Base-by-base conservation (phyloP, 306 rosid species). In the Nissolia schottii region DNA sequence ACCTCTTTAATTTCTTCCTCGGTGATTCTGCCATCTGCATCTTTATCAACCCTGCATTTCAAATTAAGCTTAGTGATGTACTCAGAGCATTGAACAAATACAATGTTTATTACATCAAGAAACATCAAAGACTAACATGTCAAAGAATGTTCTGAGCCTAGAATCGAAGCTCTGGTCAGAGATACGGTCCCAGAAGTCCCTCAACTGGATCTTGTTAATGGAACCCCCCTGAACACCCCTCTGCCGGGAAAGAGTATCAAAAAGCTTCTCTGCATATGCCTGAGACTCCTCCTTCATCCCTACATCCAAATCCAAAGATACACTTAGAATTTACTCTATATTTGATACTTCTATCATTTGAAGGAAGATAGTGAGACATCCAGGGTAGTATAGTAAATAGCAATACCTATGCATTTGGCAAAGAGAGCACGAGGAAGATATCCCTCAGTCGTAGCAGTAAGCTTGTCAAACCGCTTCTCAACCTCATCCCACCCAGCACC, bases 21-120 rank as follows among this genome's bases (percentile, higher is more conserved):
- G 0, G 72, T 84, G 77, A 88, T 88, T 80, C 91, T 82, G n/a
- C 94, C 91, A 80, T 86, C 91, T 58, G 89, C 89, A 78, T 89
- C 85, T 71, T 84, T 89, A 54, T 89, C 94, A 51, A 89, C 91
- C 94, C 94, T 89, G 86, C 67, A 37, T 54, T 78, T 59, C 76
- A 77, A 74, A 67, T 32, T 3, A 40, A 67, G 35, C 50, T 53
- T 29, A 12, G 35, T 45, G 22, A 64, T 70, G 46, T 73, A 19
- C 38, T 68, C 31, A 63, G 6, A 58, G 38, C 61, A 64, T 27
- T 51, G 65, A 73, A 51, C 23, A 23, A 73, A 38, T 31, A 48
- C 9, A 3, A 45, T 8, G 3, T 59, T 53, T 31, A 32, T 59
- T n/a, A n/a, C n/a, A 55, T 22, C 19, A 64, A 45, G 59, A 59